phyloP scores from a whole-genome alignment of 139 green algal genomes.

The Zygnema circumcarinatum region DNA sequence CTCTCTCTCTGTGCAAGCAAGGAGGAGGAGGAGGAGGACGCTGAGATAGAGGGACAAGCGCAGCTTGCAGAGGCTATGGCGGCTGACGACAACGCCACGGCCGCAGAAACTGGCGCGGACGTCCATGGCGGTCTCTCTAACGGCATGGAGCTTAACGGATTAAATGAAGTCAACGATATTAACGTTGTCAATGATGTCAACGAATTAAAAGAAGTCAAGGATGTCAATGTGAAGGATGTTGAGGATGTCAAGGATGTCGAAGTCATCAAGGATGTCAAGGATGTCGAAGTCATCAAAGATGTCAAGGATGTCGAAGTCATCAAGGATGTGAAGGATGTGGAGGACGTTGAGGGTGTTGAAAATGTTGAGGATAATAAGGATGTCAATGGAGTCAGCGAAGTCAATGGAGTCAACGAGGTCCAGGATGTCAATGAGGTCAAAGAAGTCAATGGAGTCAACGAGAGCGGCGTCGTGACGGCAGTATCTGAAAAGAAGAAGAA shows the following conservation, averaged over 20 bases:
- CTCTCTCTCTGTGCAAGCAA: not conserved
- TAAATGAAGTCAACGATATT: not conserved
- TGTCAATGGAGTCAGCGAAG: too few relatives aligned
- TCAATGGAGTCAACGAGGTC: too few relatives aligned
- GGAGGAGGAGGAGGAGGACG: not conserved
- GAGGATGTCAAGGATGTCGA: too few relatives aligned
- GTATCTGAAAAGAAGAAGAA: constrained; percentile 21
- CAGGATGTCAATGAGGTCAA: too few relatives aligned
- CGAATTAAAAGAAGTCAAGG: too few relatives aligned
- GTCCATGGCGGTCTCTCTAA: too few relatives aligned
- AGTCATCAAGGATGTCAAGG: not conserved
- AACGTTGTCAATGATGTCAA: constrained; percentile 5
- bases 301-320: not conserved
- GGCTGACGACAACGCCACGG: not conserved
- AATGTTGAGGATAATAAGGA: too few relatives aligned
- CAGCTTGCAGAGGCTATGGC: not conserved
- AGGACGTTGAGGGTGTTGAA: too few relatives aligned
- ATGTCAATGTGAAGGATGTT: too few relatives aligned
- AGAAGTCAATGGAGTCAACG: too few relatives aligned
- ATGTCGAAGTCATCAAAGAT: not conserved
- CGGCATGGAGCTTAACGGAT: not conserved
- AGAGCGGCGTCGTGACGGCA: too few relatives aligned
- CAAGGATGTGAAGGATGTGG: too few relatives aligned
- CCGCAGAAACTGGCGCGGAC: not conserved
- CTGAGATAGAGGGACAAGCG: not conserved